Evolutionary conservation across 768 basidiomycete species (phyloP).

Genomic region (Lactarius quietus): DNA sequence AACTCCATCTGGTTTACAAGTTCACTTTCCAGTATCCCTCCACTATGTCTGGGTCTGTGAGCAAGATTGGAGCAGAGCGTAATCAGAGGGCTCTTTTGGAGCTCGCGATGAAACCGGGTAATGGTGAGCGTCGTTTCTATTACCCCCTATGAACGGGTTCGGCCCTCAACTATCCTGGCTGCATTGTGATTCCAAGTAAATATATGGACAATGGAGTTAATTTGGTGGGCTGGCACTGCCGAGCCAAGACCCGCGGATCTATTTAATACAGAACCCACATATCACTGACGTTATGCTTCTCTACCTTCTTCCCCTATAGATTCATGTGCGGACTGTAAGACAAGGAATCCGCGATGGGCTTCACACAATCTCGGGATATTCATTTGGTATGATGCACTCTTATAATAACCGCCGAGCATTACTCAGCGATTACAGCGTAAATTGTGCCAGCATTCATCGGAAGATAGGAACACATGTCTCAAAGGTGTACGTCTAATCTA

Average conservation of each 20-base stretch:
- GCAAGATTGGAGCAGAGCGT: constrained; percentile 21
- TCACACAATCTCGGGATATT: constrained; percentile 87
- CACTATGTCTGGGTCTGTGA: constrained; percentile 21
- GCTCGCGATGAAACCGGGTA: constrained; percentile 20
- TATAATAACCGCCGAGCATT: constrained; percentile 7
- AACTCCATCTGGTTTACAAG: not conserved
- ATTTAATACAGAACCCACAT: not conserved
- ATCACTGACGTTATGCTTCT: constrained; percentile 9
- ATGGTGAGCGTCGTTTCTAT: constrained; percentile 13
- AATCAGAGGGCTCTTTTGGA: constrained; percentile 23
- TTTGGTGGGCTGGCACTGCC: constrained; percentile 6
- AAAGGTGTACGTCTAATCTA: constrained; percentile 69
- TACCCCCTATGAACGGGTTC: not conserved
- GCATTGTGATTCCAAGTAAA: not conserved
- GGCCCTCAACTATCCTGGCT: not conserved
- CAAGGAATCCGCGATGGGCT: constrained; percentile 86
- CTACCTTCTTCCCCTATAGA: constrained; percentile 43
- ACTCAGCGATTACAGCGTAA: constrained; percentile 48
- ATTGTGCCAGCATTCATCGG: constrained; percentile 88
- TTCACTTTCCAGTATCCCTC: not conserved
- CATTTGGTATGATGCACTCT: constrained; percentile 54
- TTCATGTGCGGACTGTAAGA: constrained; percentile 87
- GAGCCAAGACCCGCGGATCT: constrained; percentile 1
- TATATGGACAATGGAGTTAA: not conserved
- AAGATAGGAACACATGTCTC: constrained; percentile 93